A percentile compares a stretch with the other conserved stretches of the same genome.
Conservation (phyloP, 805 yeast species). For the Candida krabiensis region DNA sequence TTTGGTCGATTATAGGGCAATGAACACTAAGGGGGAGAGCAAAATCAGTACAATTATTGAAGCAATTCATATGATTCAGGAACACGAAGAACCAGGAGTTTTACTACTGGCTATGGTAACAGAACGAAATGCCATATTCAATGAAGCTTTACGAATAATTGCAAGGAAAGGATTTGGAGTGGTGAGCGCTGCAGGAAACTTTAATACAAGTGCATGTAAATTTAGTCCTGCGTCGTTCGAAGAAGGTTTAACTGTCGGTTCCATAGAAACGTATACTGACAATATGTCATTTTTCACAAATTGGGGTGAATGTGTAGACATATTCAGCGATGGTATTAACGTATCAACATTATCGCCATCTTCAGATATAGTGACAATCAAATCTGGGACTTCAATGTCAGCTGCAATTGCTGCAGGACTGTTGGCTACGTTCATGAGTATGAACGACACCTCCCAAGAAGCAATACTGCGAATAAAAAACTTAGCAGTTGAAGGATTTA, state of each 20-base stretch:
- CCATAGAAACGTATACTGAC: slow-evolving; percentile 36
- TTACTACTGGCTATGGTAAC: slow-evolving; percentile 39
- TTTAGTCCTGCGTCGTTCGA: slow-evolving; percentile 47
- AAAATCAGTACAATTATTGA: slow-evolving; percentile 34
- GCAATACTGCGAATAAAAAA: slow-evolving; percentile 32
- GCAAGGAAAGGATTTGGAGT: slow-evolving; percentile 42
- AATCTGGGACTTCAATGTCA: slow-evolving; percentile 53
- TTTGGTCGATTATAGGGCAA: slow-evolving; percentile 44
- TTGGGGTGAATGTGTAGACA: slow-evolving; percentile 54
- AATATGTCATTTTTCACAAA: slow-evolving; percentile 40
- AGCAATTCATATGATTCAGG: slow-evolving; percentile 30
- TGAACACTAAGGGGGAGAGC: slow-evolving; percentile 38
- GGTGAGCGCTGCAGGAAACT: slow-evolving; percentile 53
- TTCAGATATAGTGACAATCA: slow-evolving; percentile 30
- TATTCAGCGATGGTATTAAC: slow-evolving; percentile 50
- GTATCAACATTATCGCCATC: slow-evolving; percentile 41
- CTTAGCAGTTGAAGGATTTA: slow-evolving; percentile 15
- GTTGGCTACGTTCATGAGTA: slow-evolving; percentile 43
- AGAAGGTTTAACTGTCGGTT: slow-evolving; percentile 42
- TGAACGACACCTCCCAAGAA: slow-evolving; percentile 36
- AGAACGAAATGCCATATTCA: slow-evolving; percentile 39
- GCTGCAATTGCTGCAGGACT: slow-evolving; percentile 46
- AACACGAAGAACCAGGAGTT: slow-evolving; percentile 34
- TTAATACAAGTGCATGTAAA: slow-evolving; percentile 41
- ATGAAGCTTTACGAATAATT: slow-evolving; percentile 45